These are phyloP conservation scores for Phialemoniopsis sp. DNA, from an alignment of 2,329 filamentous ascomycete genomes.

Conservation along the genomic window DNA sequence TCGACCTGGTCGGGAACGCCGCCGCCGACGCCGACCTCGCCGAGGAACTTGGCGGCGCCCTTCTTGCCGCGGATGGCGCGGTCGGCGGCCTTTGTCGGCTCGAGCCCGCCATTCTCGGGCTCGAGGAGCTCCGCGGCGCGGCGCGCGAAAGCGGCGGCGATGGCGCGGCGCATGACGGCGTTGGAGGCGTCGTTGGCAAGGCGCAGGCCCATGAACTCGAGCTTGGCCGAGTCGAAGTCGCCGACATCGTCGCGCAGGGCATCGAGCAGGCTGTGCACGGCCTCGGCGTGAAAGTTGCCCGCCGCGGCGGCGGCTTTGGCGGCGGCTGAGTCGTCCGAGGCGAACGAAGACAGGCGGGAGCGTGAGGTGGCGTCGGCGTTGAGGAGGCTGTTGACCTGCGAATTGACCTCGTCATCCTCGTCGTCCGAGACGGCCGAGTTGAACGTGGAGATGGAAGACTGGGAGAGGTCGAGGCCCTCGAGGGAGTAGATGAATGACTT, in stretches of 20 bases:
- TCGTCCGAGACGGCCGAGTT: conserved; percentile 64
- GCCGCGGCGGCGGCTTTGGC: conserved; percentile 36
- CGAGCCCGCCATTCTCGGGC: conserved; percentile 44
- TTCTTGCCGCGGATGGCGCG: conserved; percentile 50
- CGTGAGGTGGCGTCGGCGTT: conserved; percentile 58
- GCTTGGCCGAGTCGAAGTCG: conserved; percentile 76
- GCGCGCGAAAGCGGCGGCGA: conserved; percentile 81
- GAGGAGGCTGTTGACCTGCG: conserved; percentile 18
- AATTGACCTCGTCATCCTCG: conserved; percentile 61
- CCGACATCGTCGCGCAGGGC: conserved; percentile 70
- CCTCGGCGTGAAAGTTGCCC: conserved; percentile 76
- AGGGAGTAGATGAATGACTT: conserved; percentile 52
- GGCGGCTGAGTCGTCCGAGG: conserved; percentile 66
- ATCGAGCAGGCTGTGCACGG: conserved; percentile 81
- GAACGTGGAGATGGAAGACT: conserved; percentile 52
- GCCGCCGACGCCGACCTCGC: conserved; percentile 56
- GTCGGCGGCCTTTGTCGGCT: conserved; percentile 61
- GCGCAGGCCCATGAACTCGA: conserved; percentile 91
- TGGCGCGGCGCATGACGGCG: conserved; percentile 78
- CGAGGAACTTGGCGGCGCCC: conserved; percentile 52
- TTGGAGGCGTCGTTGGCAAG: conserved; percentile 90
- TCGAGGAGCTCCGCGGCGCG: conserved; percentile 67
- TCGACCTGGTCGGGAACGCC: conserved; percentile 76
- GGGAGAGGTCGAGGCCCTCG: conserved; percentile 47
- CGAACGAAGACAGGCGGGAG: conserved; percentile 66